Evolutionary conservation across 2,329 filamentous ascomycete genomes (phyloP).

Genomic region (Colletotrichum sp.): DNA sequence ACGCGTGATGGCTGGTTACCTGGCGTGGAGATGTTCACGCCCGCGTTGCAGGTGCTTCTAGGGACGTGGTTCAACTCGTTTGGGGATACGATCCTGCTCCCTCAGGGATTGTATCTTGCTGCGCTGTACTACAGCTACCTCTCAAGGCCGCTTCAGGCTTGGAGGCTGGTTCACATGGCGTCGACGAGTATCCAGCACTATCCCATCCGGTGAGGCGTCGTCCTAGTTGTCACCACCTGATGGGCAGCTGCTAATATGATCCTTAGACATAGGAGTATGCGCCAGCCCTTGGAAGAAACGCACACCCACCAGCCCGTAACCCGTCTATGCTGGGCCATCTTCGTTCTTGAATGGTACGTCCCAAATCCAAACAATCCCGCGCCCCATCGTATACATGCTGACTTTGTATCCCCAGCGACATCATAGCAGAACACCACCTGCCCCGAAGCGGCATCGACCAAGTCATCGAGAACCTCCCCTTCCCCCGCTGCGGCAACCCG

Average conservation of each 20-base stretch:
- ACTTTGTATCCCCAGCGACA: constrained; percentile 14
- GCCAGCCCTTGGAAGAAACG: neutral
- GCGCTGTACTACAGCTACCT: neutral
- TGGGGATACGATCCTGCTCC: neutral
- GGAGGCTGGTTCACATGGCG: constrained; percentile 24
- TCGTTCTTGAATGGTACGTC: constrained; percentile 27
- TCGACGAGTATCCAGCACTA: constrained; percentile 25
- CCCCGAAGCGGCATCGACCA: constrained; percentile 28
- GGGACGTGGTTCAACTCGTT: neutral
- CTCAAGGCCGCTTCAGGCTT: constrained; percentile 19
- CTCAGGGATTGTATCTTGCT: neutral
- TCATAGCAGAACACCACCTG: constrained; percentile 28
- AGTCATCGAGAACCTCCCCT: constrained; percentile 27
- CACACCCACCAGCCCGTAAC: constrained; percentile 15
- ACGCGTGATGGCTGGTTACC: neutral
- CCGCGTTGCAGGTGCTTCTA: neutral
- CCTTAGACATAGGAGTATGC: neutral
- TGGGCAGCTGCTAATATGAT: neutral
- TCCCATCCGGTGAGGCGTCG: constrained; percentile 6
- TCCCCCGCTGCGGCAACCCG: constrained; percentile 24
- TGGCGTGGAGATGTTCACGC: neutral
- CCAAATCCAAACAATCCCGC: too few species aligned
- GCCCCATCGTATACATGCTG: fast-evolving
- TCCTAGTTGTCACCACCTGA: neutral
- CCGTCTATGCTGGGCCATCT: constrained; percentile 28